Conservation (phyloP, 371 early-diverging fungal species). For the Apophysomyces variabilis region DNA sequence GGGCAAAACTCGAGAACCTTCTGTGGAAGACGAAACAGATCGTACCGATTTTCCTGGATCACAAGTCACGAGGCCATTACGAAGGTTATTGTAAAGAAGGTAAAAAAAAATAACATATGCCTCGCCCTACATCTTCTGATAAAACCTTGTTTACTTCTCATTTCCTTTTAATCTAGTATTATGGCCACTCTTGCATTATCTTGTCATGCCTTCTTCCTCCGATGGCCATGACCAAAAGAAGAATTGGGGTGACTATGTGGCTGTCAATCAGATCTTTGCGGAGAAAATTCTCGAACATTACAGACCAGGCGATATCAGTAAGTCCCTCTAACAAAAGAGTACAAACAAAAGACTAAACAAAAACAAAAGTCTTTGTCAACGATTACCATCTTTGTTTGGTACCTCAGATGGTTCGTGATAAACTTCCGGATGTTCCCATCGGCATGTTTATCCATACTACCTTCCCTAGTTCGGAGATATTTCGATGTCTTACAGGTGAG, state of each 20-base stretch:
- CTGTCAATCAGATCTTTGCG: constrained; percentile 86
- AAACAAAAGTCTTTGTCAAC: constrained; percentile 86
- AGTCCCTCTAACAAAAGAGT: constrained; percentile 21
- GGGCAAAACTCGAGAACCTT: constrained; percentile 34
- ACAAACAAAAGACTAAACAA: too few species aligned
- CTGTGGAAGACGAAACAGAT: constrained; percentile 49
- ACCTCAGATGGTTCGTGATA: constrained; percentile 84
- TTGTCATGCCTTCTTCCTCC: constrained; percentile 82
- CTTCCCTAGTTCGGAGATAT: constrained; percentile 92
- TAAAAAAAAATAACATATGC: constrained; percentile 21
- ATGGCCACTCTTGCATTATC: constrained; percentile 89
- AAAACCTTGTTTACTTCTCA: neutral
- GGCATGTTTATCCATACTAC: constrained; percentile 98
- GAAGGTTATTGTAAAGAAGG: constrained; percentile 89
- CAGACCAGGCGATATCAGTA: constrained; percentile 83
- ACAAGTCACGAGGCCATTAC: constrained; percentile 73
- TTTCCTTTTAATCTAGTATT: constrained; percentile 12
- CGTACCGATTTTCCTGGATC: constrained; percentile 77
- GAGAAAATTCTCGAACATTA: constrained; percentile 76
- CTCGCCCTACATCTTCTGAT: neutral
- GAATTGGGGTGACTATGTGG: constrained; percentile 85
- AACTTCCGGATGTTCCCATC: constrained; percentile 77
- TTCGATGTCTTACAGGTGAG: constrained; percentile 87
- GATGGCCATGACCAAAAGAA: constrained; percentile 65
- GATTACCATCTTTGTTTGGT: constrained; percentile 96